phyloP scores from a whole-genome alignment of 257 asterid genomes.

The Ilex aquifolium region DNA sequence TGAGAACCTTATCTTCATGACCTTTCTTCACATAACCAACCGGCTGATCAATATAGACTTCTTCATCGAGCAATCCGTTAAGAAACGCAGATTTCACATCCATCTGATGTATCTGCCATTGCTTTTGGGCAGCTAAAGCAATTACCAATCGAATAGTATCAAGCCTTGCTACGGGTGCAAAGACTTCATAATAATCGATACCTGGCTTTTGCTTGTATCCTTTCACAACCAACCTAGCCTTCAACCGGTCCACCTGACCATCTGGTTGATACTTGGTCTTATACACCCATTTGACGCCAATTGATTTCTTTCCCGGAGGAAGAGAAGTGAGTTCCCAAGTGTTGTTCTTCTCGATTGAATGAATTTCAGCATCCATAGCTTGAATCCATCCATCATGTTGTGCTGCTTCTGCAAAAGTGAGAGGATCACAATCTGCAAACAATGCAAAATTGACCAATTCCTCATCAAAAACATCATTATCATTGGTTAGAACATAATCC shows the following conservation, averaged over 20 bases:
- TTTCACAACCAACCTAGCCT: not conserved
- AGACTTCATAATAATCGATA: not conserved
- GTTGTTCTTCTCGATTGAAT: not conserved
- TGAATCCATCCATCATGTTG: not conserved
- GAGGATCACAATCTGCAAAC: not conserved
- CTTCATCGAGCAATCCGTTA: too few species aligned
- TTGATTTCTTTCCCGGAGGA: not conserved
- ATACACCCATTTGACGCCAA: constrained; percentile 2
- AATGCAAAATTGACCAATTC: not conserved
- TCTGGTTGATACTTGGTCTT: not conserved
- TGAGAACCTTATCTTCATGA: too few species aligned
- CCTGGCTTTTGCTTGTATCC: not conserved
- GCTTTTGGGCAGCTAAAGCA: not conserved
- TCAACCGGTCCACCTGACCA: not conserved
- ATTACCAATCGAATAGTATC: not conserved
- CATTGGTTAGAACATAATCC: not conserved
- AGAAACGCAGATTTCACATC: not conserved
- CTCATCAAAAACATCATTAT: not conserved
- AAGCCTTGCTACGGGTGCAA: not conserved
- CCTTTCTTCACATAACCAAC: too few species aligned
- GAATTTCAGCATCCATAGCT: not conserved
- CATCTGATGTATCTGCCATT: not conserved
- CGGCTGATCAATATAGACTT: too few species aligned
- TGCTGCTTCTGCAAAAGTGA: not conserved
- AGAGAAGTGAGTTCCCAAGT: not conserved